A percentile compares a stretch with the other conserved stretches of the same genome.
Evolutionary conservation across 2,329 filamentous ascomycete species (phyloP).

Genomic region (Epichloe amarillans): DNA sequence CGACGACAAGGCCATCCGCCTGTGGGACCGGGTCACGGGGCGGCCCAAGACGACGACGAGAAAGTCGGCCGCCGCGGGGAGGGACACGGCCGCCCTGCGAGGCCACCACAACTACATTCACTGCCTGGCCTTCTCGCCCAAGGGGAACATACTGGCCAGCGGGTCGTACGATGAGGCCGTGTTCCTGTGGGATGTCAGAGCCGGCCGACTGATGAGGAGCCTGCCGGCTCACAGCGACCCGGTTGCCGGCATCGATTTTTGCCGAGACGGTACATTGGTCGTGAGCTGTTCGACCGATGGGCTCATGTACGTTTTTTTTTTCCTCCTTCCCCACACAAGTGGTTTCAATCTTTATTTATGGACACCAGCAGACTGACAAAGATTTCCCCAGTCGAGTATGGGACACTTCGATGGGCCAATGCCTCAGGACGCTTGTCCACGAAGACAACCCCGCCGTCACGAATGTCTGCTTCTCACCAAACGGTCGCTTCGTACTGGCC

Average conservation of each 20-base stretch:
- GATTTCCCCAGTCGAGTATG: conserved; percentile 55
- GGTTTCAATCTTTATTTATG: background rate
- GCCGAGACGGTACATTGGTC: conserved; percentile 80
- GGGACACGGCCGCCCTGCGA: conserved; percentile 46
- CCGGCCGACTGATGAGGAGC: conserved; percentile 75
- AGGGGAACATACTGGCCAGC: conserved; percentile 91
- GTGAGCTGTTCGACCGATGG: conserved; percentile 88
- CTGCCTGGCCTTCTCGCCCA: conserved; percentile 88
- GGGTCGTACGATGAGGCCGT: conserved; percentile 96
- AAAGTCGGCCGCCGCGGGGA: conserved; percentile 18
- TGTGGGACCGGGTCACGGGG: conserved; percentile 68
- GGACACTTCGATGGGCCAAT: conserved; percentile 93
- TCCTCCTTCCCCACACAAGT: conserved; percentile 3
- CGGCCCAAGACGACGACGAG: conserved; percentile 36
- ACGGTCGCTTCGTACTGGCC: conserved; percentile 83
- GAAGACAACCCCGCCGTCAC: conserved; percentile 89
- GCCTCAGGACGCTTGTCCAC: conserved; percentile 84
- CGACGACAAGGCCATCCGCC: conserved; percentile 88
- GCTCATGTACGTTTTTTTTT: conserved; percentile 47
- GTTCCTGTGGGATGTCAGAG: conserved; percentile 90
- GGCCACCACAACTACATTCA: conserved; percentile 97
- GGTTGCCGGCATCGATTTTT: conserved; percentile 86
- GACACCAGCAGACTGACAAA: conserved; percentile 8
- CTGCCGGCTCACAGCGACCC: conserved; percentile 92
- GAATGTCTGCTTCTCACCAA: conserved; percentile 83